Evolutionary conservation across 176 grass and related monocot species (phyloP).

Genomic region (Otatea glauca): DNA sequence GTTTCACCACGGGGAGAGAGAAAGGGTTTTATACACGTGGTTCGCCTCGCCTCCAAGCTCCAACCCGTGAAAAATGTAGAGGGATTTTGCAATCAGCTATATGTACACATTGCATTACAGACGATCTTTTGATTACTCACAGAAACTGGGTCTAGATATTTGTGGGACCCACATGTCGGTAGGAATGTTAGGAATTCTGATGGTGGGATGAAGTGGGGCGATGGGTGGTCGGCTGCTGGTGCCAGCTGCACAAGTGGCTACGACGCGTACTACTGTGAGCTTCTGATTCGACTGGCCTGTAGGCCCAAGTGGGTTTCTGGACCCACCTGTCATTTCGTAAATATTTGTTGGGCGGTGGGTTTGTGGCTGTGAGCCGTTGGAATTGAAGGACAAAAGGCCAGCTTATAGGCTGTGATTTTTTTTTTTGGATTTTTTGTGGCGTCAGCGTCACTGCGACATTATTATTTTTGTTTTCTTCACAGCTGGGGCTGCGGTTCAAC

Average conservation of each 20-base stretch:
- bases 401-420: constrained; percentile 16
- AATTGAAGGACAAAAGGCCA: neutral
- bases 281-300: neutral
- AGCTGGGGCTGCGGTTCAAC: neutral
- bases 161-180: neutral
- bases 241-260: constrained; percentile 28
- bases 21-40: neutral
- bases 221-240: constrained; percentile 35
- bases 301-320: neutral
- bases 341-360: neutral
- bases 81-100: neutral
- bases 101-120: neutral
- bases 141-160: rapidly evolving
- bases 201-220: neutral
- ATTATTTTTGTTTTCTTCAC: neutral
- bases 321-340: neutral
- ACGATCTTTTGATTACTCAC: rapidly evolving
- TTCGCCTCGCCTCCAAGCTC: too few species aligned
- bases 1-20: neutral
- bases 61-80: neutral
- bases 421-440: neutral
- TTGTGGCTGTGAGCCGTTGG: neutral
- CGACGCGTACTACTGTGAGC: neutral
- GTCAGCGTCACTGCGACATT: too few species aligned
- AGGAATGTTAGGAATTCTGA: rapidly evolving